phyloP scores from a whole-genome alignment of 345 rosid genomes.

The Geranium rotundifolium region DNA sequence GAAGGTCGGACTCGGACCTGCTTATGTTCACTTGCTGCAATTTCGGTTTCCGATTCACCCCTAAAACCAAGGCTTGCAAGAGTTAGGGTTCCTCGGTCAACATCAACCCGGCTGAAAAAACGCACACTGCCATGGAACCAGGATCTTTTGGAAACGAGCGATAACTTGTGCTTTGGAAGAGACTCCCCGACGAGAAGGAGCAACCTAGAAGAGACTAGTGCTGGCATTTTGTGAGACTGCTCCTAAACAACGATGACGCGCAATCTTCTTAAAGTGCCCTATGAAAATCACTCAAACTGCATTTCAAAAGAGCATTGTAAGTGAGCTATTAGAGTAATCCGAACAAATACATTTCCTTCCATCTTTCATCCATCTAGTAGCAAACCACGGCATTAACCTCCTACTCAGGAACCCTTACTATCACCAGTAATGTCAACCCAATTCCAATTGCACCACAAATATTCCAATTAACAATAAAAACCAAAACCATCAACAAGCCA shows the following conservation, averaged over 20 bases:
- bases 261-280: not conserved
- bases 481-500: too few relatives aligned
- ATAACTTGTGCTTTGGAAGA: conserved; percentile 31
- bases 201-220: conserved; percentile 43
- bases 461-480: too few relatives aligned
- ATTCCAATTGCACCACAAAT: too few relatives aligned
- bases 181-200: conserved; percentile 52
- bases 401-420: too few relatives aligned
- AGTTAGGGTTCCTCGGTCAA: conserved; percentile 40
- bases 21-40: conserved; percentile 18
- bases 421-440: too few relatives aligned
- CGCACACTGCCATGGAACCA: conserved; percentile 26
- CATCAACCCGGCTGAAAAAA: conserved; percentile 28
- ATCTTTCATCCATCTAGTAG: not conserved
- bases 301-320: too few relatives aligned
- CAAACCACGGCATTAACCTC: not conserved
- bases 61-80: conserved; percentile 52
- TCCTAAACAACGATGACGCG: not conserved
- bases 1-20: not conserved
- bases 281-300: not conserved
- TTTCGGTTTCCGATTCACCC: conserved; percentile 18
- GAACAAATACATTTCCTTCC: not conserved
- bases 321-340: too few relatives aligned
- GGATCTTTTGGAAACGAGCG: conserved; percentile 27
- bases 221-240: conserved; percentile 29